phyloP scores from a whole-genome alignment of 805 yeast genomes.

The Saturnispora zaruensis region DNA sequence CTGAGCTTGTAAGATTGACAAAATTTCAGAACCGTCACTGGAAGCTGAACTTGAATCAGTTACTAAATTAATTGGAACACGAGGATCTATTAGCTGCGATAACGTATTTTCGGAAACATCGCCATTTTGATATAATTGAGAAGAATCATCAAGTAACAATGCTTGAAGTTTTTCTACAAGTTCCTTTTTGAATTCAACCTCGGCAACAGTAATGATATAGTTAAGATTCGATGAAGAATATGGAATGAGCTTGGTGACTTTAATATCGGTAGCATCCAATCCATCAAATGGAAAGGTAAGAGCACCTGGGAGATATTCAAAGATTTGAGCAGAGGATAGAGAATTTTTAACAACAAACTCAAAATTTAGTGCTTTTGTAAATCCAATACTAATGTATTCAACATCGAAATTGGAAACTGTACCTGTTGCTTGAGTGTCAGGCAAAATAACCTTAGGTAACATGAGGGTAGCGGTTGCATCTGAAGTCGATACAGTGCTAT shows the following conservation, averaged over 20 bases:
- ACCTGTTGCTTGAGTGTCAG: constrained; percentile 27
- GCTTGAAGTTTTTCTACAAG: constrained; percentile 42
- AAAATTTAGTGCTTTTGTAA: constrained; percentile 71
- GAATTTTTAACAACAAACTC: constrained; percentile 71
- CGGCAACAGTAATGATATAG: constrained; percentile 82
- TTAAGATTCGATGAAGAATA: constrained; percentile 45
- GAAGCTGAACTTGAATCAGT: constrained; percentile 11
- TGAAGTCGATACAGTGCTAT: constrained; percentile 21
- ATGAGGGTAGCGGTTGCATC: constrained; percentile 33
- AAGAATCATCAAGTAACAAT: constrained; percentile 41
- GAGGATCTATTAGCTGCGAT: constrained; percentile 63
- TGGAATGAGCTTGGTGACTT: constrained; percentile 69
- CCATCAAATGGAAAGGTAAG: constrained; percentile 50
- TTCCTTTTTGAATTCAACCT: constrained; percentile 65
- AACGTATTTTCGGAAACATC: constrained; percentile 47
- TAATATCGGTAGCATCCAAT: constrained; percentile 30
- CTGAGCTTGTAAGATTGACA: constrained; percentile 1
- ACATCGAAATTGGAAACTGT: constrained; percentile 36
- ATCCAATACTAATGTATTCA: constrained; percentile 63
- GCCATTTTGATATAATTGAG: constrained; percentile 53
- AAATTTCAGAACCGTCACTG: not conserved
- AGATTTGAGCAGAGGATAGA: constrained; percentile 73
- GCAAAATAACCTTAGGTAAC: constrained; percentile 73
- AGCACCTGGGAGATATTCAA: constrained; percentile 74
- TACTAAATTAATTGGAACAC: constrained; percentile 46